Conservation (phyloP, 352 stramenopile species). For the Pythium utonaiense region DNA sequence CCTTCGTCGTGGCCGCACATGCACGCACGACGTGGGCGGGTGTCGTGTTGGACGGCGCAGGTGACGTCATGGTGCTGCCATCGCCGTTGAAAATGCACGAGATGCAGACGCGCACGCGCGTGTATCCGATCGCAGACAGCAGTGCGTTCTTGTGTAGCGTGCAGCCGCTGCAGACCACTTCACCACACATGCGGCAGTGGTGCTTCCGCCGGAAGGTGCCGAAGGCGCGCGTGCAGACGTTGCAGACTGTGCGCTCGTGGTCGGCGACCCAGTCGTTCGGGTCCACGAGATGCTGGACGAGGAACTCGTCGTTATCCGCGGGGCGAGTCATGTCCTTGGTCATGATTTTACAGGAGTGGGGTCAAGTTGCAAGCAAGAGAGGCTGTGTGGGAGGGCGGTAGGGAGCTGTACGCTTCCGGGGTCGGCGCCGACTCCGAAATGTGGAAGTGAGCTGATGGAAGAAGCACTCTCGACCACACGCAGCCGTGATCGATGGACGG, state of each 20-base stretch:
- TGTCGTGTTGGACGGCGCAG: background rate
- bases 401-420: slow-evolving; percentile 2
- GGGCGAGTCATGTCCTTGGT: slow-evolving; percentile 26
- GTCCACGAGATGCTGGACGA: slow-evolving; percentile 73
- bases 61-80: slow-evolving; percentile 14
- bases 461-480: background rate
- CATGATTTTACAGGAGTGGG: slow-evolving; percentile 30
- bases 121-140: slow-evolving; percentile 45
- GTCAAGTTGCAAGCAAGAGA: too few species aligned
- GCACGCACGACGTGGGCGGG: background rate
- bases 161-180: slow-evolving; percentile 81
- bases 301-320: slow-evolving; percentile 39
- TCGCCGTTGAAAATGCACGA: slow-evolving; percentile 65
- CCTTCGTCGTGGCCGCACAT: slow-evolving; percentile 11
- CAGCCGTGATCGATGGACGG: background rate
- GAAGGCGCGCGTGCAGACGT: slow-evolving; percentile 76
- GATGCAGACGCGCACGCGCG: slow-evolving; percentile 76
- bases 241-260: slow-evolving; percentile 62
- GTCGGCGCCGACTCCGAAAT: slow-evolving; percentile 18
- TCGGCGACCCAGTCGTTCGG: slow-evolving; percentile 73
- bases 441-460: slow-evolving; percentile 20
- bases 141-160: slow-evolving; percentile 69
- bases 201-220: slow-evolving; percentile 83
- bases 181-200: slow-evolving; percentile 84
- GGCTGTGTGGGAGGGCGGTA: background rate